Percentiles rank a stretch among this genome's conserved stretches.
These are phyloP conservation scores for Colletotrichum acutatum DNA, from an alignment of 2,329 filamentous ascomycete species.

Conservation along the genomic window DNA sequence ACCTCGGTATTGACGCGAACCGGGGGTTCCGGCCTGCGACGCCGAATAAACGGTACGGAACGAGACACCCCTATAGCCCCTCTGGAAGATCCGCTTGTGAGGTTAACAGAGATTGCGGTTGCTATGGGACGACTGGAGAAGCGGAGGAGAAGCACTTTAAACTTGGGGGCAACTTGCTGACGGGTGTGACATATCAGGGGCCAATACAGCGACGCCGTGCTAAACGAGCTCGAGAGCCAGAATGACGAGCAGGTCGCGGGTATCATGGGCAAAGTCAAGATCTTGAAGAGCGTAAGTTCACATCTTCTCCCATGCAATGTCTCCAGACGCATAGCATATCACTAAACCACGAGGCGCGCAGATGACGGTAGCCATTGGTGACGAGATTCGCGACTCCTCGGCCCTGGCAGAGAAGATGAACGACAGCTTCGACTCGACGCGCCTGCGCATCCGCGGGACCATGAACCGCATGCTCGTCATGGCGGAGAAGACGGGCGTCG, in stretches of 20 bases:
- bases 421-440: conserved; percentile 88
- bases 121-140: neutral
- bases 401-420: conserved; percentile 96
- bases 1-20: conserved; percentile 46
- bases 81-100: too few species aligned
- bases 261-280: conserved; percentile 89
- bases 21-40: conserved; percentile 72
- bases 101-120: neutral
- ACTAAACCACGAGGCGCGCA: conserved; percentile 47
- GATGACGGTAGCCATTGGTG: conserved; percentile 93
- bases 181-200: conserved; percentile 62
- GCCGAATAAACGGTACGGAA: conserved; percentile 73
- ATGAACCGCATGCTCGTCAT: conserved; percentile 98
- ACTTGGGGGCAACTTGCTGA: neutral
- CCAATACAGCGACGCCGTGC: conserved; percentile 91
- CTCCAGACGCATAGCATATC: too few species aligned
- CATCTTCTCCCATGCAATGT: neutral
- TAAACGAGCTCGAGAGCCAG: conserved; percentile 94
- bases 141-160: neutral
- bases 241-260: conserved; percentile 91
- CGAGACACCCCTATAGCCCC: neutral
- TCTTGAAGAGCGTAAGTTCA: conserved; percentile 85
- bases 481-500: conserved; percentile 93
- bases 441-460: conserved; percentile 83
- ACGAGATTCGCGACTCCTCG: conserved; percentile 92